Base-by-base conservation (phyloP, 768 basidiomycete genomes). In the Tylopilus vinaceipallidus region DNA sequence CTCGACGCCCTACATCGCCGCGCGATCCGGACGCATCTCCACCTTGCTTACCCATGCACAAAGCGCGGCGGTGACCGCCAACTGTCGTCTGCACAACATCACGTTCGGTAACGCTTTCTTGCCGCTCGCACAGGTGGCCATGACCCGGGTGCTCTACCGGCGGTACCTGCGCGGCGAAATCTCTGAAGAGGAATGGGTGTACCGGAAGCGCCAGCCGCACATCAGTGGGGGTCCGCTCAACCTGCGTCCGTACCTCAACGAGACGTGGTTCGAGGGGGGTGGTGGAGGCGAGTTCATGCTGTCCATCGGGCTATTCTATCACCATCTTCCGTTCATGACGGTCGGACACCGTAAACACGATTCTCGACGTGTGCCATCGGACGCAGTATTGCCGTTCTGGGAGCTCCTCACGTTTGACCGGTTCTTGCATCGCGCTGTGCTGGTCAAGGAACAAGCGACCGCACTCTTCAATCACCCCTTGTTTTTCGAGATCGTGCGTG, bases 101-200 rank as follows among this genome's bases (percentile, higher is more conserved):
- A 81, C 81, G 0, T 77, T 83, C 33, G 81, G 81, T 1, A 73
- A 74, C 38, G 78, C 71, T 5, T 73, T 71, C 33, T 71, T 78
- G 2, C 67, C 77, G 3, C 67, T 83, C 19, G 74, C 69, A 2
- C 83, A 84, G 57, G 67, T 82, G 10, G 81, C 76, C 0, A 63
- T 78, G 45, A 70, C 80, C 6, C 77, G 81, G 1, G 55, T 82
- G 8, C 70, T 83, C 12, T 75, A 76, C 39, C 69, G 73, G 23
- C 71, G 67, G 30, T 79, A 75, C 51, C 55, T 77, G 12, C 69
- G 68, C 5, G 80, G 81, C 1, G 68, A 78, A 14, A 77, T 84
- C 38, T 60, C 64, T 8, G 60, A 72, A 35, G 71, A 70, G 4
- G 82, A 84, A 59, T 83, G 82, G 82, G 69, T 70, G 19, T 73